Conservation (phyloP, 176 grass and related monocot species). For the Dendrocalamus sinicus region DNA sequence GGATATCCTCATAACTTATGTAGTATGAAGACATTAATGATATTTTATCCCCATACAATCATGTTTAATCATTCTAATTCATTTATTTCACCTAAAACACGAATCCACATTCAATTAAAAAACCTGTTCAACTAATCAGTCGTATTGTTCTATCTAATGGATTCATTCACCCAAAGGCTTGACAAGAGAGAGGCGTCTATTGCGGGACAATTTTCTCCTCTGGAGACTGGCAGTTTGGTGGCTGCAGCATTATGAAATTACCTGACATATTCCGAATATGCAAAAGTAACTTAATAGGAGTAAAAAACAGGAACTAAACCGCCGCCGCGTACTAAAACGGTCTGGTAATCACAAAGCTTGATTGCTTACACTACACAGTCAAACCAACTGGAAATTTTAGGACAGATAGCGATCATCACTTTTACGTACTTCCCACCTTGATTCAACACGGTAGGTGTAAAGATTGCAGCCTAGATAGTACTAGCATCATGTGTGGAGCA, state of each 20-base stretch:
- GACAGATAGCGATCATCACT: not conserved
- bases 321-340: too few relatives aligned
- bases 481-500: not conserved
- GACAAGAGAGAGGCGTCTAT: not conserved
- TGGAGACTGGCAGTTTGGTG: not conserved
- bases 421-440: not conserved
- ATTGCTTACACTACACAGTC: not conserved
- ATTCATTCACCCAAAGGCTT: too few relatives aligned
- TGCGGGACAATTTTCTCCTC: not conserved
- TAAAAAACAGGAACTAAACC: too few relatives aligned
- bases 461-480: not conserved
- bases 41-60: too few relatives aligned
- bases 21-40: too few relatives aligned
- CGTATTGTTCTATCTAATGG: too few relatives aligned
- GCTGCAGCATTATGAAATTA: not conserved
- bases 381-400: not conserved
- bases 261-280: not conserved
- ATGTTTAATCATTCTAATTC: too few relatives aligned
- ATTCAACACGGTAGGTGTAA: not conserved
- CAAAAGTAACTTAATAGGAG: too few relatives aligned
- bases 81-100: too few relatives aligned
- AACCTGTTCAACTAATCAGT: too few relatives aligned
- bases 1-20: too few relatives aligned
- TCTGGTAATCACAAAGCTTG: not conserved
- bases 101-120: too few relatives aligned